Evolutionary conservation across 129 eudicot genomes (phyloP), one percentile per base, ranked within the genome.

Genomic region (Calendula officinalis): DNA sequence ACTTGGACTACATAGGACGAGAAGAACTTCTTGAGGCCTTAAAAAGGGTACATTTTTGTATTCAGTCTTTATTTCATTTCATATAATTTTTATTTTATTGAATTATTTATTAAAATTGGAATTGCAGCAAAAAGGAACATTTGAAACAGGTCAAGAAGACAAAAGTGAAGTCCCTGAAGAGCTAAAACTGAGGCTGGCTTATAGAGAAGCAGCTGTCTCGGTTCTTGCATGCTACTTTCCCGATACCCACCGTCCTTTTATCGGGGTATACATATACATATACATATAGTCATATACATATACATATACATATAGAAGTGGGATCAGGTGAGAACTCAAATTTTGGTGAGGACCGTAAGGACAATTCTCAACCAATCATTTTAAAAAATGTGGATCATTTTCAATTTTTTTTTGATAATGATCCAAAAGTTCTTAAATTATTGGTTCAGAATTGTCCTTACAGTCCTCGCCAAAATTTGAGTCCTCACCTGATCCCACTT

Each of bases 101-200:
- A 50, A 40, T 61, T 50, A 6, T 69, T 16, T 53, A 16, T 71
- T 22, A 41, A 22, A 41, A 44, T 56, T 37, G 58, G 60, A 54
- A 3, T 72, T 78, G 78, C 88, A 89, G 98, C 98, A 91, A 84
- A 79, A 87, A 70, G 98, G 98, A 56, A 87, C 96, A 33, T 91
- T 87, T 75, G 98, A 91, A 81, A 91, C 98, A 5, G 98, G 98
- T 52, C 94, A 87, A 81, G 98, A 91, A 79, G 98, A 91, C 80
- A 71, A 46, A 48, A 77, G 71, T 34, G 96, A 81, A 66, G 85
- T 88, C 64, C 96, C 98, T 10, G 98, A 91, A 66, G 98, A 91
- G 68, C 73, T 91, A 57, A 87, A 78, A 79, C 64, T 91, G 47
- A 91, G 98, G 75, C 48, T 88, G 76, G 98, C 98, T 35, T 91